Base-by-base conservation (phyloP, 305 asterid species). In the Lippia alba region DNA sequence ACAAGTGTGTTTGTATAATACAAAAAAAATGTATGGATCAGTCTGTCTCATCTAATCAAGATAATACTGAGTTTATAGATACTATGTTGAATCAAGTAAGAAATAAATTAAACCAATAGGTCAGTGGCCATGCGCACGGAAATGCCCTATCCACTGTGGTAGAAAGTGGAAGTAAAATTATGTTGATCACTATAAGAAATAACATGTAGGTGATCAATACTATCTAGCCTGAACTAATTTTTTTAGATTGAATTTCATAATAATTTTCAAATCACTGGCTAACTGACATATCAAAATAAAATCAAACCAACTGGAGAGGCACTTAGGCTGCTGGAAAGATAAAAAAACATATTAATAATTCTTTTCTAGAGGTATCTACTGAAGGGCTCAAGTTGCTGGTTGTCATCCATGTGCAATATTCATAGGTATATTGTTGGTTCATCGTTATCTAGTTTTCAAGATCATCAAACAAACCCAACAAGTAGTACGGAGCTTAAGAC, bases 151-250 rank as follows among this genome's bases (percentile, higher is more conserved):
- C 10, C 5, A 19, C 19, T 14, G 48, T 41, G 49, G 57, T 10
- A 68, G 56, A 3, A 56, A 6, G 41, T 20, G 18, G 56, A 57
- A 14, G 54, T 69, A 24, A 24, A 24, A 24, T 24, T 24, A 24
- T 24, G 30, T 24, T 24, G 30, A 24, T 24, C 30, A 24, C 30
- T 3, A 24, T 3, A 24, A 24, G 30, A 24, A 24, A 24, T 24
- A 36, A 17, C 8, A 56, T 56, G 44, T 56, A 56, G 45, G 4
- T 24, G 3, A 20, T 54, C 24, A n/a, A 32, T 57, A 44, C 39
- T 40, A 20, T 56, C 20, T 7, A 66, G 39, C 36, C 53, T 36
- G 53, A 66, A 66, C 44, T 39, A 62, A 36, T 51, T 67, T 40
- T 61, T 60, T 51, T 34, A 11, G 14, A 19, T 74, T 4, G 46